Evolutionary conservation across 768 basidiomycete genomes (phyloP).

Genomic region (Pleurotus pulmonarius): DNA sequence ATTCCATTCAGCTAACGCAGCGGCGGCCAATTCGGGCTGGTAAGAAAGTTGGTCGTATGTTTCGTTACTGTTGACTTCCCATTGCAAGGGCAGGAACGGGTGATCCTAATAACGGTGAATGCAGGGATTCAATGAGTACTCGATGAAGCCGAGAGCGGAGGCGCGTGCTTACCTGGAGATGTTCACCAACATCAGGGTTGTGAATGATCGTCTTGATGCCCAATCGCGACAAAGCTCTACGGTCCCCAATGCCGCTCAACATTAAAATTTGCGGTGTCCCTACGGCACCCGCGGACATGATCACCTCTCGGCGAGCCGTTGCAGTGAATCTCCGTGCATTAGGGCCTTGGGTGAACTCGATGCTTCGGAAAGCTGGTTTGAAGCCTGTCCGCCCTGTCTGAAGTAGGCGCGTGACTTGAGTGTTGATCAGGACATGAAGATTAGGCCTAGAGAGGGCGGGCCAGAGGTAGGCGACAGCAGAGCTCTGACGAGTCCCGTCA

Average conservation of each 20-base stretch:
- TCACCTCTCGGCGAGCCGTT: constrained; percentile 28
- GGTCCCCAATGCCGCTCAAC: constrained; percentile 49
- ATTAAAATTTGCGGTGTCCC: constrained; percentile 43
- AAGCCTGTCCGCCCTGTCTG: constrained; percentile 24
- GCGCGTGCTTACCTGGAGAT: constrained; percentile 12
- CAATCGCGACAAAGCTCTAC: constrained; percentile 37
- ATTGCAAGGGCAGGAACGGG: constrained; percentile 11
- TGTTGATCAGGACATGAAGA: constrained; percentile 27
- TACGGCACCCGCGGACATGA: constrained; percentile 32
- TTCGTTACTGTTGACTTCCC: constrained; percentile 20
- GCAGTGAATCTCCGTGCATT: constrained; percentile 22
- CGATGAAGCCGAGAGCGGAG: too few species aligned
- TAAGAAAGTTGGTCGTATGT: constrained; percentile 22
- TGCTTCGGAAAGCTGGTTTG: constrained; percentile 35
- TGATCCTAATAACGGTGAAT: constrained; percentile 22
- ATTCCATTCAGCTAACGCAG: constrained; percentile 24
- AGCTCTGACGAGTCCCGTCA: constrained; percentile 23
- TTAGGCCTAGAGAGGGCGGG: constrained; percentile 21
- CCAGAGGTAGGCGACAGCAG: constrained; percentile 27
- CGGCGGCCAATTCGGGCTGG: constrained; percentile 16
- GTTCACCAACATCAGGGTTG: constrained; percentile 31
- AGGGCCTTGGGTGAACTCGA: constrained; percentile 42
- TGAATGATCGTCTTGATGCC: constrained; percentile 29
- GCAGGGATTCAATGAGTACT: neutral
- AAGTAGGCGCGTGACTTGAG: constrained; percentile 50